Percentiles rank a stretch among this genome's conserved stretches.
These are phyloP conservation scores for Aspergillus thermomutatus DNA, from an alignment of 2,329 filamentous ascomycete genomes.

Conservation along the genomic window DNA sequence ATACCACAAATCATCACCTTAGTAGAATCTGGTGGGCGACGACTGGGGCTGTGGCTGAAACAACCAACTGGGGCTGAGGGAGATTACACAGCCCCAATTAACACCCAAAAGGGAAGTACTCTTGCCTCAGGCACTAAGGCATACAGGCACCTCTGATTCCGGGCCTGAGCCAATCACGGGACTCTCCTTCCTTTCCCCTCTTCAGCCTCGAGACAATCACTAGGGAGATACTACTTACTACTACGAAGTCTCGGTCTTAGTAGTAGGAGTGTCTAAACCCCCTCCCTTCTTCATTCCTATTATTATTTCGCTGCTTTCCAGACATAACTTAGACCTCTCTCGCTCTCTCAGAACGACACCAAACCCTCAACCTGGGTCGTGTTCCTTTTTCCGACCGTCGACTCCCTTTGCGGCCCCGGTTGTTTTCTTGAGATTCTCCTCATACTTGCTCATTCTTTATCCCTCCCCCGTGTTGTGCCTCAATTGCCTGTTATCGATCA, in stretches of 20 bases:
- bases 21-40: background rate
- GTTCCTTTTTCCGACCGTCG: slow-evolving; percentile 2
- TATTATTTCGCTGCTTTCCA: slow-evolving; percentile 12
- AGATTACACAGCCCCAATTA: slow-evolving; percentile 7
- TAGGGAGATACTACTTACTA: too few relatives aligned
- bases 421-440: slow-evolving; percentile 2
- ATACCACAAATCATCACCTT: background rate
- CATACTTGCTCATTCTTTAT: slow-evolving; percentile 5
- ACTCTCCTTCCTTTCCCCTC: slow-evolving; percentile 13
- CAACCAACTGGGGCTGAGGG: background rate
- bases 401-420: slow-evolving; percentile 6
- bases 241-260: background rate
- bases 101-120: background rate
- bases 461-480: background rate
- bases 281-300: slow-evolving; percentile 14
- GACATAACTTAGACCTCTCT: background rate
- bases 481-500: background rate
- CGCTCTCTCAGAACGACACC: background rate
- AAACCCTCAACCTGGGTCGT: slow-evolving; percentile 6
- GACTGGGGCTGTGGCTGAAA: slow-evolving; percentile 2
- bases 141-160: slow-evolving; percentile 5
- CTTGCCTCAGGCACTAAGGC: slow-evolving; percentile 7
- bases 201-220: slow-evolving; percentile 8
- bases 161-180: slow-evolving; percentile 14
- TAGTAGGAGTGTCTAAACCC: background rate